Evolutionary conservation across 2,329 filamentous ascomycete species (phyloP).

Genomic region (Ceratocystis ficicola): DNA sequence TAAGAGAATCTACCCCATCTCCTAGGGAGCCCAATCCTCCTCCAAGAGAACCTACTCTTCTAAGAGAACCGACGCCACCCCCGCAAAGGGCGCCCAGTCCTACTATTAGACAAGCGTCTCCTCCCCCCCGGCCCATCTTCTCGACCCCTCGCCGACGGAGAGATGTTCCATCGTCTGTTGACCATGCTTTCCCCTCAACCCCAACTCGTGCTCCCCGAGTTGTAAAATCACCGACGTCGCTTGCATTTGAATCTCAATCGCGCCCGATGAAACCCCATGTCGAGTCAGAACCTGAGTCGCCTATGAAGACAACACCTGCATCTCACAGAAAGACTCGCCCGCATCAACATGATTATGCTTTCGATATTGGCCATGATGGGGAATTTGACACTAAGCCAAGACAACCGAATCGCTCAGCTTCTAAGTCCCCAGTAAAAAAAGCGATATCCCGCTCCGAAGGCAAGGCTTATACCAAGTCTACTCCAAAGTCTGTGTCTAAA

Average conservation of each 20-base stretch:
- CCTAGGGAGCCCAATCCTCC: slow-evolving; percentile 25
- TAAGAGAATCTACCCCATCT: too few relatives aligned
- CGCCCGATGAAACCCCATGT: slow-evolving; percentile 16
- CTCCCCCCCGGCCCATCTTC: slow-evolving; percentile 12
- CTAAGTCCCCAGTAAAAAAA: slow-evolving; percentile 16
- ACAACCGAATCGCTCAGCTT: slow-evolving; percentile 6
- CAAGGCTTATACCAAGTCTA: slow-evolving; percentile 7
- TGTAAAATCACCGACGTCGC: slow-evolving; percentile 1
- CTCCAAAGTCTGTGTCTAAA: slow-evolving; percentile 8
- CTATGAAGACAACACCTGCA: slow-evolving; percentile 13
- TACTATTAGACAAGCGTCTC: slow-evolving; percentile 25
- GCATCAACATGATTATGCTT: background rate
- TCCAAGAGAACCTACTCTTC: slow-evolving; percentile 19
- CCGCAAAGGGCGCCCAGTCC: slow-evolving; percentile 25
- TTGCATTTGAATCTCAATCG: slow-evolving; percentile 1
- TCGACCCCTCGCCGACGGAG: slow-evolving; percentile 8
- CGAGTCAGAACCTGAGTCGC: slow-evolving; percentile 20
- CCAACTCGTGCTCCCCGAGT: slow-evolving; percentile 13
- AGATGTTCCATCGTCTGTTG: background rate
- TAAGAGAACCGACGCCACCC: slow-evolving; percentile 14
- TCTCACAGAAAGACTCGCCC: background rate
- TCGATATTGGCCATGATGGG: slow-evolving; percentile 6
- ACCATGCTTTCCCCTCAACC: background rate
- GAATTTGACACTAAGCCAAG: slow-evolving; percentile 7
- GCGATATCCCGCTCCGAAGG: background rate